These are phyloP conservation scores for Epichloe scottii DNA, from an alignment of 2,329 filamentous ascomycete species.

Conservation along the genomic window DNA sequence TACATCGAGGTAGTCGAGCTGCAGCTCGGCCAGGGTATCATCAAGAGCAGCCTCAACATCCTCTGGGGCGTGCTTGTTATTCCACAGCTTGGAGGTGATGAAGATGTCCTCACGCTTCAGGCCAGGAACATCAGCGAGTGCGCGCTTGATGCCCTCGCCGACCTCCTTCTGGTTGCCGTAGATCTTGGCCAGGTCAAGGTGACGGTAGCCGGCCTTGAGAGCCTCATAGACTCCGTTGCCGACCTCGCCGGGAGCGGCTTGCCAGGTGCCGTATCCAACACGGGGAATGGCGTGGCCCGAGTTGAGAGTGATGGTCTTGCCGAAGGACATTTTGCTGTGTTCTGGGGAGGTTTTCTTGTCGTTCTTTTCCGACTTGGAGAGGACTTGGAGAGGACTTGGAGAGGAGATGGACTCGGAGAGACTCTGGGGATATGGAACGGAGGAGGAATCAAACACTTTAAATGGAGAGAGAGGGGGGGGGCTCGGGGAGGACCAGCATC, in stretches of 20 bases:
- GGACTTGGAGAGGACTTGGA: background rate
- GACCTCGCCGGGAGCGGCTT: constrained; percentile 52
- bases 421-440: background rate
- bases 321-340: constrained; percentile 38
- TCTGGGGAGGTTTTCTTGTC: background rate
- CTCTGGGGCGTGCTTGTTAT: constrained; percentile 47
- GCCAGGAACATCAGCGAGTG: constrained; percentile 32
- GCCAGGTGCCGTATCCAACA: constrained; percentile 53
- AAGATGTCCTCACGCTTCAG: constrained; percentile 44
- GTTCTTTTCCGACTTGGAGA: background rate
- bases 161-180: constrained; percentile 56
- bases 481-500: background rate
- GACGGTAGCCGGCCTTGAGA: constrained; percentile 50
- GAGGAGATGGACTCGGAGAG: background rate
- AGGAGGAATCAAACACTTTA: background rate
- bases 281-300: constrained; percentile 53
- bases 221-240: constrained; percentile 51
- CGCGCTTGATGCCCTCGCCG: constrained; percentile 39
- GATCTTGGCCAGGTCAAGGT: constrained; percentile 40
- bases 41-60: constrained; percentile 43
- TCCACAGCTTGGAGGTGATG: constrained; percentile 56
- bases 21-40: constrained; percentile 41
- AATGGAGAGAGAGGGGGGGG: background rate
- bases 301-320: constrained; percentile 44
- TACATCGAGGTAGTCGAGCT: constrained; percentile 44